Conservation (phyloP, 306 rosid genomes). For the Trichosanthes truncata region DNA sequence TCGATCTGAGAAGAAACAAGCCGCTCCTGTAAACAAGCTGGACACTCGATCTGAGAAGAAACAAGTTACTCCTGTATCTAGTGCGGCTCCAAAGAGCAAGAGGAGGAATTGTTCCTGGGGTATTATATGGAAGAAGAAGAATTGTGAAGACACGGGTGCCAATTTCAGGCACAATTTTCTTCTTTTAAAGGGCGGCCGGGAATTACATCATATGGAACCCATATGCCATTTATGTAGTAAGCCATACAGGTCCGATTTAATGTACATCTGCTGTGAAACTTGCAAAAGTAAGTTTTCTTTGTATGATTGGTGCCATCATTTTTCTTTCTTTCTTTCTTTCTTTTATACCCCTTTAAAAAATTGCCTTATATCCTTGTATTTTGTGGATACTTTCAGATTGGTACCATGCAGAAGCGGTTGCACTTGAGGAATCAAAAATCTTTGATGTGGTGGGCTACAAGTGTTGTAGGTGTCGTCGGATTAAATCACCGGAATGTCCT, state of each 20-base stretch:
- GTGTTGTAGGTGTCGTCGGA: conserved; percentile 94
- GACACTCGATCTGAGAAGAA: conserved; percentile 26
- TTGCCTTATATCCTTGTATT: neutral
- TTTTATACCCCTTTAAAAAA: neutral
- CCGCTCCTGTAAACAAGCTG: conserved; percentile 21
- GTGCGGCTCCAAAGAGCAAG: conserved; percentile 28
- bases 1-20: neutral
- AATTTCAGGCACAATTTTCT: conserved; percentile 60
- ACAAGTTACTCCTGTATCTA: conserved; percentile 34
- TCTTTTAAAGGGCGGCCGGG: conserved; percentile 50
- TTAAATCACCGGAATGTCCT: conserved; percentile 82
- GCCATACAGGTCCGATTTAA: conserved; percentile 64
- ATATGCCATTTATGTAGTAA: conserved; percentile 59
- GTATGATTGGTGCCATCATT: neutral
- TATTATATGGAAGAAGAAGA: conserved; percentile 76
- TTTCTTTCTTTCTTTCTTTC: neutral
- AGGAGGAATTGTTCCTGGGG: conserved; percentile 68
- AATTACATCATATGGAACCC: conserved; percentile 33
- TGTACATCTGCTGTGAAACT: conserved; percentile 69
- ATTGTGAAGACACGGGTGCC: conserved; percentile 25
- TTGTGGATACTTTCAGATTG: conserved; percentile 52
- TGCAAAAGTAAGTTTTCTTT: conserved; percentile 60
- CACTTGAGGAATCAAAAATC: conserved; percentile 72
- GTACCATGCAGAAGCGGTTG: conserved; percentile 94
- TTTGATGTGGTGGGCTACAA: conserved; percentile 61